Conservation (phyloP, 2,329 filamentous ascomycete species). For the Arthrobotrys entomopaga region DNA sequence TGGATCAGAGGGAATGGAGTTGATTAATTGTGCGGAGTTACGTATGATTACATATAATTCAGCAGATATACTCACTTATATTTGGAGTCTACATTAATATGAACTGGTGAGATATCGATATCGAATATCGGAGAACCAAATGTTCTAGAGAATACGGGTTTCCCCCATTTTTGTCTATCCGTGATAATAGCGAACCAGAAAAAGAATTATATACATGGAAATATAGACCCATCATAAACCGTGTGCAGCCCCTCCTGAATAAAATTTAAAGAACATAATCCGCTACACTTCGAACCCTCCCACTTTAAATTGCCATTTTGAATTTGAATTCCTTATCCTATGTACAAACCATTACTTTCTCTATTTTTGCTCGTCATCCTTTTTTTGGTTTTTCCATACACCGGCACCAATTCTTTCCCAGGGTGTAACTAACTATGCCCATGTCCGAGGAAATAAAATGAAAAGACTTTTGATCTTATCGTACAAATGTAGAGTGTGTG, state of each 20-base stretch:
- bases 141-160: background rate
- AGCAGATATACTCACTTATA: background rate
- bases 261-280: too few relatives aligned
- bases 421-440: background rate
- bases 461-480: constrained; percentile 42
- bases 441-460: background rate
- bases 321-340: constrained; percentile 8
- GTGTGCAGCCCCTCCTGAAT: too few relatives aligned
- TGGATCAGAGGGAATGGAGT: constrained; percentile 23
- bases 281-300: too few relatives aligned
- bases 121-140: too few relatives aligned
- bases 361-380: background rate
- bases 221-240: background rate
- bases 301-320: constrained; percentile 4
- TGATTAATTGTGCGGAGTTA: background rate
- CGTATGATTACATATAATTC: background rate
- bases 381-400: background rate
- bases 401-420: too few relatives aligned
- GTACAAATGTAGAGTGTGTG: constrained; percentile 41
- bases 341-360: constrained; percentile 17
- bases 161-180: constrained; percentile 26
- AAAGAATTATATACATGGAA: constrained; percentile 40
- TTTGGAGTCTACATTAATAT: too few relatives aligned
- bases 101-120: too few relatives aligned
- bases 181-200: constrained; percentile 1